These are phyloP conservation scores for Aspergillus viridinutans DNA, from an alignment of 2,329 filamentous ascomycete genomes.

Conservation along the genomic window DNA sequence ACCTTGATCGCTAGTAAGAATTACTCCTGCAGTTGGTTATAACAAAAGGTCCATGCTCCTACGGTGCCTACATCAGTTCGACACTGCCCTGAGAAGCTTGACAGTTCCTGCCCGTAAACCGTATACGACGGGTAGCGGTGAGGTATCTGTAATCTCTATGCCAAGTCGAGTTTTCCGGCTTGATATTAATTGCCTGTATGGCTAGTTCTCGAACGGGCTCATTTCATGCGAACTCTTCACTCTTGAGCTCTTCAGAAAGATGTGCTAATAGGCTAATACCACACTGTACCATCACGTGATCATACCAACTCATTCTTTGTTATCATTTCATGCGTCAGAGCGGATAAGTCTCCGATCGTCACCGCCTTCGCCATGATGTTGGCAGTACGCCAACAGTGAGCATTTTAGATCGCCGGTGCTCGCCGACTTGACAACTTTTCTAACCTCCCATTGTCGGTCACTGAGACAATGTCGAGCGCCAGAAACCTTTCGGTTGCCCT, in stretches of 20 bases:
- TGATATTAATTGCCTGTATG: neutral
- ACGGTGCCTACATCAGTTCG: no score
- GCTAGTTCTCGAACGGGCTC: neutral
- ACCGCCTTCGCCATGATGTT: neutral
- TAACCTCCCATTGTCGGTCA: neutral
- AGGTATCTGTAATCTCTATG: no score
- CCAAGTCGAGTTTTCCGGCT: neutral
- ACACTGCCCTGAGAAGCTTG: no score
- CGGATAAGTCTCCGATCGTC: neutral
- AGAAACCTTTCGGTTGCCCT: conserved; percentile 29
- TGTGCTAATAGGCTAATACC: no score
- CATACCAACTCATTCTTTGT: no score
- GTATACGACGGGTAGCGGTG: no score
- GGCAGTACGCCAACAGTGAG: neutral
- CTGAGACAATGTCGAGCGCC: conserved; percentile 26
- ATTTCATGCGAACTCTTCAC: neutral
- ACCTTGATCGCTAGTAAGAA: neutral
- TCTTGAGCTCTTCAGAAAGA: neutral
- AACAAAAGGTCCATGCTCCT: no score
- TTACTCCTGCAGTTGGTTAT: no score
- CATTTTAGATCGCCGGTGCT: conserved; percentile 10
- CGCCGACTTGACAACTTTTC: neutral
- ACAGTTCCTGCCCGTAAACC: no score
- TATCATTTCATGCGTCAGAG: neutral
- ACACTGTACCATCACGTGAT: no score